Evolutionary conservation across 2,329 filamentous ascomycete species (phyloP), one percentile per base, ranked within the genome.

Genomic region (Pyrenochaeta sp.): DNA sequence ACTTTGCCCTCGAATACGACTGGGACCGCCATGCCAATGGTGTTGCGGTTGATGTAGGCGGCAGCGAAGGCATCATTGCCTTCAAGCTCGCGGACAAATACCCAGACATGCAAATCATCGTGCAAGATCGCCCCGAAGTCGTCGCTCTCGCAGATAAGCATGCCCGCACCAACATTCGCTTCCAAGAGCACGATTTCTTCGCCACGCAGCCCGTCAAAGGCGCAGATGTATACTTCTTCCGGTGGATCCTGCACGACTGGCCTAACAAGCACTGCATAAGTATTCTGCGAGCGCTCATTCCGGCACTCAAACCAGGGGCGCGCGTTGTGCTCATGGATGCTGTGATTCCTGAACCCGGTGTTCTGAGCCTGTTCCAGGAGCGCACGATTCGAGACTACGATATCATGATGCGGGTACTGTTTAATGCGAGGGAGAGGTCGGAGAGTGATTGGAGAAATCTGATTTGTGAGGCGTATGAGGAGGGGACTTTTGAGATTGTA

Each of bases 381-480:
- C 31, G 47, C 26, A 28, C 10, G 24, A 27, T 41, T n/a, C 41
- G 44, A 41, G 34, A 46, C 22, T 48, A 69, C 7, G 77, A 81
- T 51, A 41, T 81, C 41, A 67, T 72, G 28, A 74, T 80, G 70
- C 72, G 77, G 68, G 68, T 70, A 0, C 55, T 77, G 1, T 75
- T 74, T 41, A 78, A 76, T 42, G 67, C 70, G 3, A 69, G 72
- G 46, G 77, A 80, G 59, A 66, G 77, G 9, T 65, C 70, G 0
- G 68, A 70, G 0, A 63, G 70, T n/a, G 74, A 73, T 3, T 80
- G 76, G 73, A 68, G 67, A 51, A 53, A 52, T 9, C 60, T 79
- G 9, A 72, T 79, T 48, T 48, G 53, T 7, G 50, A 60, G 21
- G 76, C 76, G 1, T 75, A 79, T 37, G 30, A 34, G 15, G 10